Percentiles rank a stretch among this genome's conserved stretches.
Conservation (phyloP, 2,329 filamentous ascomycete genomes). For the Elsinoe batatas region DNA sequence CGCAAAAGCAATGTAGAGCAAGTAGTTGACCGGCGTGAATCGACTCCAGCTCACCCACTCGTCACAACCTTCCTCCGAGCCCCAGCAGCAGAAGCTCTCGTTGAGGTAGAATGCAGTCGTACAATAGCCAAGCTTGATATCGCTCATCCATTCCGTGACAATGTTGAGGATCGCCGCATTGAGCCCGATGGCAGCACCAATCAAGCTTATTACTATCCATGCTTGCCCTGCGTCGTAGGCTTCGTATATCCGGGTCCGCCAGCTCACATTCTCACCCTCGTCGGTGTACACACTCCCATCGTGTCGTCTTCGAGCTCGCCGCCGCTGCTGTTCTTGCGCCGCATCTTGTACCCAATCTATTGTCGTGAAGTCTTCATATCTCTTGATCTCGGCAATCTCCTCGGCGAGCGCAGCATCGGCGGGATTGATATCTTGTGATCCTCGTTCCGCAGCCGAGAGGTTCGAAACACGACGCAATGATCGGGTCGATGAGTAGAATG, state of each 20-base stretch:
- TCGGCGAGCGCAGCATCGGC: constrained; percentile 71
- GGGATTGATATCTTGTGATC: constrained; percentile 44
- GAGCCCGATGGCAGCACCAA: constrained; percentile 82
- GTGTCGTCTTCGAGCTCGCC: constrained; percentile 59
- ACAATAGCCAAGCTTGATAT: constrained; percentile 94
- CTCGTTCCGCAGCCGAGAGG: constrained; percentile 53
- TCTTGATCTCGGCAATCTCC: constrained; percentile 94
- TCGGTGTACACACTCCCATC: constrained; percentile 8
- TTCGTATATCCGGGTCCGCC: constrained; percentile 71
- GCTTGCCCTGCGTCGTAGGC: constrained; percentile 94
- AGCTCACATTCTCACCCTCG: constrained; percentile 55
- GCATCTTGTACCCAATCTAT: constrained; percentile 99
- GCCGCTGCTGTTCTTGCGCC: constrained; percentile 73
- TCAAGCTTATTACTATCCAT: constrained; percentile 93
- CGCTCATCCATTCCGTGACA: constrained; percentile 89
- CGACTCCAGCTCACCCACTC: constrained; percentile 87
- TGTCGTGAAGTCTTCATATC: constrained; percentile 96
- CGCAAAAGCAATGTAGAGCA: constrained; percentile 79
- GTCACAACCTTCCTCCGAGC: constrained; percentile 75
- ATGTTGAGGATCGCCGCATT: constrained; percentile 93
- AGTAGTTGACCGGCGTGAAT: constrained; percentile 68
- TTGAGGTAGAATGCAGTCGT: constrained; percentile 94
- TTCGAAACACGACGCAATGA: constrained; percentile 58
- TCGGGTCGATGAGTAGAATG: constrained; percentile 32
- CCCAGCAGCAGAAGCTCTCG: constrained; percentile 97